Base-by-base conservation (phyloP, 768 basidiomycete species). In the Collybia nuda region DNA sequence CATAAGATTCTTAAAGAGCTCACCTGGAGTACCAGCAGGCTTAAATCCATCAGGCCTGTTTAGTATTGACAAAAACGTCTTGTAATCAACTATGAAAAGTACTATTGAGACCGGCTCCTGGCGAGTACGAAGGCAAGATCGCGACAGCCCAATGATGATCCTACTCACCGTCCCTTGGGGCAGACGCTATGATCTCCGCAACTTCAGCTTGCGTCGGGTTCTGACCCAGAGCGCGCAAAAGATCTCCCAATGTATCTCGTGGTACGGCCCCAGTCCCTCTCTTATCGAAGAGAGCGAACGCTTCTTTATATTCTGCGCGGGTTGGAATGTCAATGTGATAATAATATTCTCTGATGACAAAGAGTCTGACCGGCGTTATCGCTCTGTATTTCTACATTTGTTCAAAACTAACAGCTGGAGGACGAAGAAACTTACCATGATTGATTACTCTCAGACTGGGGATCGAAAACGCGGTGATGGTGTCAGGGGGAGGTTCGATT, bases 181-280 rank as follows among this genome's bases (percentile, higher is more conserved):
- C 85, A 12, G 71, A 66, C 4, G 76, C 71, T 23, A 90, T 80
- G 56, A 98, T 84, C 17, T 93, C 88, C 7, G 83, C 81, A 3
- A 98, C 94, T 69, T 99, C 95, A n/a, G 90, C 86, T 67, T 98
- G 97, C 0, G 96, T 98, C n/a, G 97, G 97, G 67, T 99, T 99
- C 74, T 98, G 97, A 2, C 97, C 97, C 2, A 99, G 75, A 0
- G 93, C 93, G 39, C 97, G 83, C 14, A 99, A 73, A 8, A 99
- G 81, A 67, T 98, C 96, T 7, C 97, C 97, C 1, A 99, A 74
- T 0, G 86, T 87, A 54, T 94, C 90, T 2, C 89, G 75, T 0
- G 94, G 89, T 24, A 99, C 91, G 12, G 88, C 80, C 14, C 94
- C 94, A 2, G 88, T 91, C 32, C 97, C 97, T 57, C 86, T 86